Evolutionary conservation across 2,329 filamentous ascomycete species (phyloP).

Genomic region (Microcyclosporella mali): DNA sequence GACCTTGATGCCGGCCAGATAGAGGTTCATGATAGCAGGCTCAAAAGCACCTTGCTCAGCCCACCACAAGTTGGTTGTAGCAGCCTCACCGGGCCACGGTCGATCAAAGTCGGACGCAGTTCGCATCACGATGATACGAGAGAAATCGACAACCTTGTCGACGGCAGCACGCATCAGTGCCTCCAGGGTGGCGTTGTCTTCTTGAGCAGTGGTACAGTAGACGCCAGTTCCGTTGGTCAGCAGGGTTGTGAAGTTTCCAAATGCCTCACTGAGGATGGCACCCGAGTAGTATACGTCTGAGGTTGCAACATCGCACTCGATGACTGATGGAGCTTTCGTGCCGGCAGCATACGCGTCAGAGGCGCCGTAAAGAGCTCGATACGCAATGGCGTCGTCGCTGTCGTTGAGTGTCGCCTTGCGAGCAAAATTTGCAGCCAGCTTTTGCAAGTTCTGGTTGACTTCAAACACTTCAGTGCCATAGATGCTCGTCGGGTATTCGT

Average conservation of each 20-base stretch:
- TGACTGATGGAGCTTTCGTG: slow-evolving; percentile 47
- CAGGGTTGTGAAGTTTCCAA: slow-evolving; percentile 57
- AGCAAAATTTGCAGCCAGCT: slow-evolving; percentile 31
- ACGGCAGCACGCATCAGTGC: slow-evolving; percentile 56
- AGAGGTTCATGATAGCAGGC: slow-evolving; percentile 61
- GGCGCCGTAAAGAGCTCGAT: slow-evolving; percentile 34
- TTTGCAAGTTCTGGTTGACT: slow-evolving; percentile 35
- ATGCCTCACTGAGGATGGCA: slow-evolving; percentile 53
- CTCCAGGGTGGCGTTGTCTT: slow-evolving; percentile 65
- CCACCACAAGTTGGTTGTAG: slow-evolving; percentile 55
- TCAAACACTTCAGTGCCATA: slow-evolving; percentile 42
- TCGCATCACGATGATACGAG: slow-evolving; percentile 61
- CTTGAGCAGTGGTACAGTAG: slow-evolving; percentile 67
- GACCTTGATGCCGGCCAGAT: slow-evolving; percentile 58
- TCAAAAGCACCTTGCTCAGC: slow-evolving; percentile 58
- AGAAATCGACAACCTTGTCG: slow-evolving; percentile 57
- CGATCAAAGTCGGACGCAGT: slow-evolving; percentile 67
- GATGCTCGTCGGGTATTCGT: slow-evolving; percentile 35
- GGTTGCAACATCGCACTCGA: slow-evolving; percentile 62
- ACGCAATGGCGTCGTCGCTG: slow-evolving; percentile 31
- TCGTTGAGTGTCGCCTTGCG: slow-evolving; percentile 34
- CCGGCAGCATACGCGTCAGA: slow-evolving; percentile 36
- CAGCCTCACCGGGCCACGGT: slow-evolving; percentile 52
- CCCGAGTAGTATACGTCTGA: slow-evolving; percentile 69
- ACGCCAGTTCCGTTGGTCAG: slow-evolving; percentile 62